Conservation (phyloP, 306 rosid genomes). For the Lathyrus aphaca region DNA sequence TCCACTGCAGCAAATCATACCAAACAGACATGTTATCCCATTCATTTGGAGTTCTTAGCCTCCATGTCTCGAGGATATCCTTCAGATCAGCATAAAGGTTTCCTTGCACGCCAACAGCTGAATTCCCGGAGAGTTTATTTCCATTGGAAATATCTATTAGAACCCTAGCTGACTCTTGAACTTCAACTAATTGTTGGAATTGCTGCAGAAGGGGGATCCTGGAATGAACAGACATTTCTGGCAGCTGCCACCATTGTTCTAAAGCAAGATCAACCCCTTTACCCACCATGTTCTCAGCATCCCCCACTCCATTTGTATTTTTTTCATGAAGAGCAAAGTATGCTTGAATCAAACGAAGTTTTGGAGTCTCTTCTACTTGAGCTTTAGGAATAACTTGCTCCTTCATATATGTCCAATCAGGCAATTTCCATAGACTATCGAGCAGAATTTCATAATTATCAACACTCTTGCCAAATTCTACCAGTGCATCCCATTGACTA, state of each 20-base stretch:
- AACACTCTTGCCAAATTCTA: constrained; percentile 91
- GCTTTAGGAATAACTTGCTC: constrained; percentile 98
- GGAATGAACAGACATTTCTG: constrained; percentile 97
- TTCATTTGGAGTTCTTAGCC: constrained; percentile 95
- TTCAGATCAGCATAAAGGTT: constrained; percentile 96
- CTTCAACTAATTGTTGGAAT: constrained; percentile 98
- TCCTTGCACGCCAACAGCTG: constrained; percentile 81
- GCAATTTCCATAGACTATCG: constrained; percentile 95
- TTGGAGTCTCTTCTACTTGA: constrained; percentile 98
- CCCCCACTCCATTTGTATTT: constrained; percentile 87
- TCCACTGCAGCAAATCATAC: constrained; percentile 99
- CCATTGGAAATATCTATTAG: constrained; percentile 89
- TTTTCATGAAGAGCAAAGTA: constrained; percentile 90
- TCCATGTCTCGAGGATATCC: constrained; percentile 99
- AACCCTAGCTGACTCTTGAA: constrained; percentile 87
- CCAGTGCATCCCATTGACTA: constrained; percentile 96
- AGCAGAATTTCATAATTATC: constrained; percentile 95
- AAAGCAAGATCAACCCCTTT: constrained; percentile 96
- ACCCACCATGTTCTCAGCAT: constrained; percentile 86
- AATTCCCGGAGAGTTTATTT: constrained; percentile 68
- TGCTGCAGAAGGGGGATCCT: constrained; percentile 98
- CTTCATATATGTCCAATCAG: constrained; percentile 97
- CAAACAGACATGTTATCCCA: constrained; percentile 99
- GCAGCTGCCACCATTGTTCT: constrained; percentile 99
- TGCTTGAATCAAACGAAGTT: constrained; percentile 87